Evolutionary conservation across 2,329 filamentous ascomycete species (phyloP), one percentile per base, ranked within the genome.

Genomic region (Ploettnerulaceae sp.): DNA sequence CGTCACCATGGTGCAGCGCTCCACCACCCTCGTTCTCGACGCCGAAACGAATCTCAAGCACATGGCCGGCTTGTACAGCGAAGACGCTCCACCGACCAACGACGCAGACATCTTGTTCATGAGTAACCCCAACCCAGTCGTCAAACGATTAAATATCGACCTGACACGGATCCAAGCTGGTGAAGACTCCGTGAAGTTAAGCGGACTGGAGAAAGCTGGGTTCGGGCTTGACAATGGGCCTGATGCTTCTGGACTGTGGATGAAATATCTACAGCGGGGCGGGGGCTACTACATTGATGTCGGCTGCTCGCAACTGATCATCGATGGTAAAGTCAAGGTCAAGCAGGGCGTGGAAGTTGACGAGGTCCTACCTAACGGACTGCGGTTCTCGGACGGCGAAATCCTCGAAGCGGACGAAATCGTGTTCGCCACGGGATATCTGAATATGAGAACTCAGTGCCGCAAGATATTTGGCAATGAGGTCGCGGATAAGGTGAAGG

Each of bases 1-100:
- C 2, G 76, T 86, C 1, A 87, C 83, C 0, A 81, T 88, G 63
- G 72, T 88, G 0, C 84, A 88, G 64, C 74, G 84, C 3, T 79
- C 76, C 1, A 76, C 73, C 6, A 86, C 84, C 0, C 77, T 75
- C 44, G 80, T 88, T 3, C 69, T 85, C 0, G 76, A 78, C 0
- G 78, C 76, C 6, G 64, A 72, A 9, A 63, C 69, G 0, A 65
- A 70, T 24, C 61, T 66, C 3, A 62, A 70, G 0, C 68, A 65
- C 4, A 61, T 77, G 29, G 69, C 69, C 44, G 71, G 69, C 0
- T 56, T 75, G 1, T 58, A 60, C 34, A 53, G 60, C 8, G 57
- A 63, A 40, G 26, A 45, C 17, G 60, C 60, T 3, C 73, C 73
- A 0, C 75, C 77, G 0, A 71, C 74, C 4, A 81, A 87, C 24